These are phyloP conservation scores for Claviceps sp. DNA, from an alignment of 2,329 filamentous ascomycete species.

Conservation along the genomic window DNA sequence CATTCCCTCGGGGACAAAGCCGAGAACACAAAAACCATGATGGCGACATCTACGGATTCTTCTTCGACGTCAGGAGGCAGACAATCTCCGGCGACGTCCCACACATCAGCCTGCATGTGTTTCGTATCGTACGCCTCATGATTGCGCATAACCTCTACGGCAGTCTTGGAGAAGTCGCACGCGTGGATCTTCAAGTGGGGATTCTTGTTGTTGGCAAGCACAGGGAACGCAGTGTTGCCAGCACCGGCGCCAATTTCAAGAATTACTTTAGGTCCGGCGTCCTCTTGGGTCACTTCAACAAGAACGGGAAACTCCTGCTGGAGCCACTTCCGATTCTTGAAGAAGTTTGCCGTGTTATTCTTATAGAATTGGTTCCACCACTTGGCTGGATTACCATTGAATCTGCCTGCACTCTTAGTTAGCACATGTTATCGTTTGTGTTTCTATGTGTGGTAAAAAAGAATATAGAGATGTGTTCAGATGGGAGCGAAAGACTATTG, in stretches of 20 bases:
- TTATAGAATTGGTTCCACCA: conserved; percentile 99
- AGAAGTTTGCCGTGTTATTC: conserved; percentile 94
- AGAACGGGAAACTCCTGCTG: conserved; percentile 90
- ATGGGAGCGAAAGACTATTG: conserved; percentile 59
- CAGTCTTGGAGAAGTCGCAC: conserved; percentile 91
- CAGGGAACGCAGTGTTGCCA: conserved; percentile 91
- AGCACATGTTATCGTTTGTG: conserved; percentile 17
- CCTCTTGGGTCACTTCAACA: conserved; percentile 56
- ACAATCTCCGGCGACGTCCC: conserved; percentile 66
- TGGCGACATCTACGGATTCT: conserved; percentile 75
- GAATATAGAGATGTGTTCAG: conserved; percentile 30
- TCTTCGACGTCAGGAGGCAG: conserved; percentile 67
- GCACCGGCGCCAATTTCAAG: conserved; percentile 91
- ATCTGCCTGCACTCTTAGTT: conserved; percentile 47
- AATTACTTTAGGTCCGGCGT: conserved; percentile 56
- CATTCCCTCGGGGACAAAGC: conserved; percentile 78
- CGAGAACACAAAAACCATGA: conserved; percentile 97
- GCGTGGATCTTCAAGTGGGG: conserved; percentile 72
- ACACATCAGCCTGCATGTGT: conserved; percentile 78
- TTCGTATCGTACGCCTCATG: conserved; percentile 62
- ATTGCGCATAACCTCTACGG: conserved; percentile 79
- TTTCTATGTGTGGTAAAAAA: background rate
- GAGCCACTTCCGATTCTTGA: conserved; percentile 97
- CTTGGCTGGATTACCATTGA: conserved; percentile 80
- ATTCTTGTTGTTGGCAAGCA: conserved; percentile 76